Evolutionary conservation across 164 flowering plant genomes (phyloP).

Genomic region (Vitis riparia): DNA sequence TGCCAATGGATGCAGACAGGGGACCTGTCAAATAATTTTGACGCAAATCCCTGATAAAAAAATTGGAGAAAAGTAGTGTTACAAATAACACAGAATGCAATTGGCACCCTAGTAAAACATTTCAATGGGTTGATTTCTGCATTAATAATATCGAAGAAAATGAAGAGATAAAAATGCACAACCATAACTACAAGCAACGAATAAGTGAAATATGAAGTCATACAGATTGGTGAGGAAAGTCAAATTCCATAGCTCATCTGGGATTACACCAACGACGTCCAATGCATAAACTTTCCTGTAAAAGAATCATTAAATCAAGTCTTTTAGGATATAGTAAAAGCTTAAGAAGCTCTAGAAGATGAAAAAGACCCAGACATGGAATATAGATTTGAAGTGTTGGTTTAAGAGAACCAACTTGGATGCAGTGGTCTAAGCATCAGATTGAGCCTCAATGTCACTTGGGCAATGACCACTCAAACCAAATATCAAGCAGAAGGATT

Average conservation of each 20-base stretch:
- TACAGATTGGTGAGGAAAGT: constrained; percentile 48
- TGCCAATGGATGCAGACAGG: constrained; percentile 58
- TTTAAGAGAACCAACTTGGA: not conserved
- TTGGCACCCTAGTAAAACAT: not conserved
- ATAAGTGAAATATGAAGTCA: constrained; percentile 2
- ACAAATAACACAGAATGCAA: not conserved
- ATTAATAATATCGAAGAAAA: not conserved
- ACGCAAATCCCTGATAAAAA: constrained; percentile 42
- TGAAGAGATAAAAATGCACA: not conserved
- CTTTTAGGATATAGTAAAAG: not conserved
- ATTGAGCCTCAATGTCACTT: too few relatives aligned
- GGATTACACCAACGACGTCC: constrained; percentile 31
- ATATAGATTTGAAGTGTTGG: not conserved
- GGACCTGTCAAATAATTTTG: constrained; percentile 73
- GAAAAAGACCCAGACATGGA: not conserved
- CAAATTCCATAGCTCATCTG: constrained; percentile 44
- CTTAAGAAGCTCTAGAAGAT: not conserved
- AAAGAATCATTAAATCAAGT: not conserved
- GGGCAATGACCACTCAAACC: too few relatives aligned
- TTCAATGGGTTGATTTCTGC: not conserved
- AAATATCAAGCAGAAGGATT: too few relatives aligned
- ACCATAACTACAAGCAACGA: not conserved
- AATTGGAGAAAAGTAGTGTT: not conserved
- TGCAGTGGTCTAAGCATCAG: not conserved
- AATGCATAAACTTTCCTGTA: constrained; percentile 41